These are phyloP conservation scores for Thalassiosira ordinaria DNA, from an alignment of 352 stramenopile species.

Conservation along the genomic window DNA sequence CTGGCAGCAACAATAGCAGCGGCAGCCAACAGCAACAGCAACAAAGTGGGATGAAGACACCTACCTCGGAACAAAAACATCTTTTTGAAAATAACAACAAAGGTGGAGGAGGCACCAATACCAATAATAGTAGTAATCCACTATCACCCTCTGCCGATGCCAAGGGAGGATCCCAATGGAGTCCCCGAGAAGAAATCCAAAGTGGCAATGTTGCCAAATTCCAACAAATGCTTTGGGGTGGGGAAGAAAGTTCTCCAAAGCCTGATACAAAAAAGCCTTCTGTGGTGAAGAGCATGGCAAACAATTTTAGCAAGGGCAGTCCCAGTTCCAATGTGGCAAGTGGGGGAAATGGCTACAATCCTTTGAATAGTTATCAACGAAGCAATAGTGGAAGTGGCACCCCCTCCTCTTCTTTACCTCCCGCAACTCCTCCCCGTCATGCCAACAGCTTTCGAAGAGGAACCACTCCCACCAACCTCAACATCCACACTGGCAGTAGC, in stretches of 20 bases:
- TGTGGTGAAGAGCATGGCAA: neutral
- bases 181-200: constrained; percentile 45
- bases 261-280: neutral
- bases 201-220: constrained; percentile 45
- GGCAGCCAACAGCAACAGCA: neutral
- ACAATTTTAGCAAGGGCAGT: neutral
- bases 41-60: neutral
- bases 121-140: neutral
- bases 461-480: neutral
- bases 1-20: neutral
- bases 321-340: neutral
- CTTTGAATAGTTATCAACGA: neutral
- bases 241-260: neutral
- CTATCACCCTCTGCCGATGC: neutral
- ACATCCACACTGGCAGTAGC: too few relatives aligned
- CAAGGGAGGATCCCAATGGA: constrained; percentile 32
- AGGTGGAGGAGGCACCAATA: neutral
- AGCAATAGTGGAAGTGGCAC: neutral
- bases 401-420: neutral
- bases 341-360: neutral
- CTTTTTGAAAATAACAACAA: neutral
- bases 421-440: constrained; percentile 20
- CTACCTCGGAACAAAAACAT: neutral
- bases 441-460: neutral
- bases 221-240: constrained; percentile 49